Base-by-base conservation (phyloP, 768 basidiomycete species). In the Serendipita sp. region DNA sequence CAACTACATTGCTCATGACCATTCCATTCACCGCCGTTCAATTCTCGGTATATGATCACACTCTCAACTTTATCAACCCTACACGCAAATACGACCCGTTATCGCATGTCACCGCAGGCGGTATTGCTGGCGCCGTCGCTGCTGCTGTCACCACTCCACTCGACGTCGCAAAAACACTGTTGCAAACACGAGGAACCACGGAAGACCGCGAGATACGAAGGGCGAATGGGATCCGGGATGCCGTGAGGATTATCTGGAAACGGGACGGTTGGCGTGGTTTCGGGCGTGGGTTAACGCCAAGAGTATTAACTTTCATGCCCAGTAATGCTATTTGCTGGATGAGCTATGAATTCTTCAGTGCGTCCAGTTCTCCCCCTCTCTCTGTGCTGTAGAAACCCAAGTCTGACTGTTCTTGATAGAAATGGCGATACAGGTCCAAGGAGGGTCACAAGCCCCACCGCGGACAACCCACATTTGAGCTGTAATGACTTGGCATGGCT, bases 1-100 rank as follows among this genome's bases (percentile, higher is more conserved):
- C 96, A 24, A 99, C 96, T 15, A 99, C 96, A 3, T 79, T 99
- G 70, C 90, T 84, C 68, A 98, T 99, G 80, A 86, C 91, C 51
- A 89, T 99, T 66, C 96, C 96, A 2, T 97, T 97, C 79, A 97
- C 94, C 69, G 96, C 96, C 64, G 94, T 93, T 56, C 96, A 99
- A 74, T 97, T 91, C 76, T 90, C 92, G 5, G 89, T 92, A 5
- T 99, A 99, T 76, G 96, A 98, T 74, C 88, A 89, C 72, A 73
- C 94, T 67, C 98, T 98, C 77, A 79, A 78, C 65, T 73, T 89
- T 64, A 76, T 95, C 73, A 99, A 98, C 74, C 91, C 96, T 4
- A 75, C 79, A 44, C 85, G 86, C 53, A 80, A 83, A 62, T 99
- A 99, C 75, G 94, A 92, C 18, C 96, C 96, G n/a, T 72, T 82